Conservation (phyloP, 805 yeast genomes). For the Debaryomyces prosopidis region DNA sequence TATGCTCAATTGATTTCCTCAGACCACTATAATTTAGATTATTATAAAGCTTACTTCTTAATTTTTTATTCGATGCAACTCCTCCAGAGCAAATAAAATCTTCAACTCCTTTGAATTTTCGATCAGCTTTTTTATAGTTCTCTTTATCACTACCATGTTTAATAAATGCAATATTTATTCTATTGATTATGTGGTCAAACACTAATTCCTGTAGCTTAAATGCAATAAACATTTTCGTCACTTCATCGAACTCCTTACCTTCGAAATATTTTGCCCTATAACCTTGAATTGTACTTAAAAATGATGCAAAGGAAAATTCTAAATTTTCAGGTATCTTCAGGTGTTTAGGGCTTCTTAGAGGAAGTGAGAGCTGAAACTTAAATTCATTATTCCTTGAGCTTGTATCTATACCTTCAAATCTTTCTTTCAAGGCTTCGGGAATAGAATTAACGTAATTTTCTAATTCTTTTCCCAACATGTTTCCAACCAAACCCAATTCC, state of each 20-base stretch:
- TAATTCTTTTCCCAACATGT: slow-evolving; percentile 83
- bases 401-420: slow-evolving; percentile 21
- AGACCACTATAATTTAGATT: slow-evolving; percentile 29
- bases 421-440: slow-evolving; percentile 25
- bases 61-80: slow-evolving; percentile 72
- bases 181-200: slow-evolving; percentile 71
- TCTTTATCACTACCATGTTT: slow-evolving; percentile 23
- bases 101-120: slow-evolving; percentile 42
- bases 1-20: slow-evolving; percentile 3
- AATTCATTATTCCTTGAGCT: slow-evolving; percentile 21
- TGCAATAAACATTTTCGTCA: slow-evolving; percentile 52
- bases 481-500: slow-evolving; percentile 74
- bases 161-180: slow-evolving; percentile 53
- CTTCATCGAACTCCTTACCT: slow-evolving; percentile 10
- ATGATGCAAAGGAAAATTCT: slow-evolving; percentile 76
- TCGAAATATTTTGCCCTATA: slow-evolving; percentile 15
- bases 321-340: slow-evolving; percentile 25
- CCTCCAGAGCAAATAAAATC: slow-evolving; percentile 90
- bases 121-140: slow-evolving; percentile 25
- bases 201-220: slow-evolving; percentile 61
- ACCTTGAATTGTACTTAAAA: slow-evolving; percentile 53
- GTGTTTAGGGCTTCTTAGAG: slow-evolving; percentile 34
- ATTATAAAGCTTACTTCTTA: slow-evolving; percentile 49
- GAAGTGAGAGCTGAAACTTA: slow-evolving; percentile 27
- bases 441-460: slow-evolving; percentile 52